phyloP scores from a whole-genome alignment of 768 basidiomycete species.

The Termitomyces sp. region DNA sequence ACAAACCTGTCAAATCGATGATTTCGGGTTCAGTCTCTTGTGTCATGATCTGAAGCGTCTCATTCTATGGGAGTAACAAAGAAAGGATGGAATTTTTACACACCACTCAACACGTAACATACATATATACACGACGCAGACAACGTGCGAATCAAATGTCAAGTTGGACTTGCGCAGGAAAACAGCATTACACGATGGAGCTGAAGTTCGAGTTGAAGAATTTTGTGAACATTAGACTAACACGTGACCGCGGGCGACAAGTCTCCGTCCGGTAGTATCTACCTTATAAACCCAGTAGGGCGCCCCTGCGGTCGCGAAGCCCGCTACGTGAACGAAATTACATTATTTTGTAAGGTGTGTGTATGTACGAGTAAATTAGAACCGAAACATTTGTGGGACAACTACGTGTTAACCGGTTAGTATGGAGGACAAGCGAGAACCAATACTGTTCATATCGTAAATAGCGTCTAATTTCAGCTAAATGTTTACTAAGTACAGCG shows the following conservation, averaged over 20 bases:
- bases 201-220: background rate
- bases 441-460: too few species aligned
- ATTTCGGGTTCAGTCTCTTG: constrained; percentile 27
- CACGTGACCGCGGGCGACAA: constrained; percentile 15
- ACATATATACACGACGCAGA: background rate
- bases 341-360: too few species aligned
- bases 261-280: too few species aligned
- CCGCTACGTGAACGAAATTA: too few species aligned
- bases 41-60: constrained; percentile 21
- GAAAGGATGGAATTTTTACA: background rate
- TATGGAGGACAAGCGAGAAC: too few species aligned
- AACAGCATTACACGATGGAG: background rate
- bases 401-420: too few species aligned
- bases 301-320: too few species aligned
- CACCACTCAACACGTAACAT: constrained; percentile 5
- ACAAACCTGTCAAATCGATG: constrained; percentile 42
- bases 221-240: background rate
- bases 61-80: background rate
- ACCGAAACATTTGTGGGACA: too few species aligned
- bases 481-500: too few species aligned
- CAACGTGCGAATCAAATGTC: background rate
- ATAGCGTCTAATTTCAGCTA: too few species aligned
- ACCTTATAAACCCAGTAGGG: too few species aligned
- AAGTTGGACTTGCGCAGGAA: background rate
- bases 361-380: too few species aligned